Base-by-base conservation (phyloP, 257 asterid species). In the Lithospermum erythrorhizon region DNA sequence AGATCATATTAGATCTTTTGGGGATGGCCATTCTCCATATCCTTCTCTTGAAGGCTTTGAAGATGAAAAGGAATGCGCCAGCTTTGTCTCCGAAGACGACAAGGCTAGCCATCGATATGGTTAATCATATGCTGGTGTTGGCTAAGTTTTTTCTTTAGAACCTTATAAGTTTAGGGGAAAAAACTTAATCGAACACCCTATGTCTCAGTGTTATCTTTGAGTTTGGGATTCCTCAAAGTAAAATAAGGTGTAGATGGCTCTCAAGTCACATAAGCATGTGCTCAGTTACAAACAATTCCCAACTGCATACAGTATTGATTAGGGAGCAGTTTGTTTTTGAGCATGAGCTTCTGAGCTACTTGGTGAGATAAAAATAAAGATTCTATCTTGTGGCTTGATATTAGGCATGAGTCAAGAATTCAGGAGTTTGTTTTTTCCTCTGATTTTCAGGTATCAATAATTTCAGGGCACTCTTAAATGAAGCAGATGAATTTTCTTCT, bases 1-100 rank as follows among this genome's bases (percentile, higher is more conserved):
- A 67, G 95, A 89, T 63, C 97, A 89, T 68, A 74, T 89, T 24
- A 75, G 87, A 64, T 81, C 97, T 6, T 89, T 89, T 45, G 95
- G 97, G 9, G 62, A 70, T 0, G 93, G 90, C 21, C 97, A 89
- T 64, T 77, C 87, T 2, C 86, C 96, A 1, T 79, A 69, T 61
- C 85, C 87, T 11, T 77, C 86, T 53, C 85, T 80, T 25, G 81
- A 76, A 35, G 82, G 87, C 19, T 75, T 80, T 56, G 72, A 82
- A 18, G 84, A 82, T 19, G 80, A 78, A 29, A 78, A 68, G 53
- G 81, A 77, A 29, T 41, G 49, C 49, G 1, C 17, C 18, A 41
- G 49, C 18, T 13, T 41, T 41, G 49, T 41, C 49, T 13, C 49
- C 14, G 49, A 41, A 14, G 49, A 41, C 18, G 49, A 41, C 18